Base-by-base conservation (phyloP, 192 early-diverging fungal genomes). In the Radiomyces spectabilis region DNA sequence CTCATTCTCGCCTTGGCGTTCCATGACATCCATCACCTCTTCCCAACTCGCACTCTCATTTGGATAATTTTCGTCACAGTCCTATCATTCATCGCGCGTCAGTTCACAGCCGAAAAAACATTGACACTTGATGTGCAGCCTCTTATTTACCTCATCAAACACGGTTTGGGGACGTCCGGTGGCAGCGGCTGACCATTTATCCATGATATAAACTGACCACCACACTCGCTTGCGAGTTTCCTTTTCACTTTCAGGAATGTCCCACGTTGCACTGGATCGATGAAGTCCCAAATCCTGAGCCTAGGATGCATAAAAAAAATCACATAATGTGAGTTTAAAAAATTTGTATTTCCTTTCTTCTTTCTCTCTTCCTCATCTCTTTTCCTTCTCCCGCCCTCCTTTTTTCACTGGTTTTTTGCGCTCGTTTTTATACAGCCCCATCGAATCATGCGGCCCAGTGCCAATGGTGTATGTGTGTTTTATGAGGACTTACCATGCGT, bases 281-380 rank as follows among this genome's bases (percentile, higher is more conserved):
- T 91, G 86, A 45, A 91, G 72, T 8, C 88, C 88, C 41, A 91
- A 49, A 60, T 91, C 88, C 68, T 87, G 85, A 13, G 88, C 88
- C 72, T 54, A 53, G 25, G 34, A 4, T 26, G 5, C 24, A 27
- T 27, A 8, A 18, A 49, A 49, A 4, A 48, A 49, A 16, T 19
- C 19, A 29, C 24, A 30, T 32, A 15, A 42, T 32, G n/a, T n/a
- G n/a, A n/a, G n/a, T n/a, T n/a, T n/a, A n/a, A n/a, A n/a, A n/a
- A n/a, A n/a, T n/a, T n/a, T n/a, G n/a, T 45, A 45, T 22, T 19
- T 46, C 7, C 4, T 22, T 5, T 12, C 18, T 29, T 42, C 9
- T 42, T 19, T 2, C 26, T 46, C 24, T 46, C 21, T 45, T 46
- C 30, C 44, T 27, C 44, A 46, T 46, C n/a, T n/a, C n/a, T n/a